These are phyloP conservation scores for Neurospora sp. DNA, from an alignment of 2,329 filamentous ascomycete genomes.

Conservation along the genomic window DNA sequence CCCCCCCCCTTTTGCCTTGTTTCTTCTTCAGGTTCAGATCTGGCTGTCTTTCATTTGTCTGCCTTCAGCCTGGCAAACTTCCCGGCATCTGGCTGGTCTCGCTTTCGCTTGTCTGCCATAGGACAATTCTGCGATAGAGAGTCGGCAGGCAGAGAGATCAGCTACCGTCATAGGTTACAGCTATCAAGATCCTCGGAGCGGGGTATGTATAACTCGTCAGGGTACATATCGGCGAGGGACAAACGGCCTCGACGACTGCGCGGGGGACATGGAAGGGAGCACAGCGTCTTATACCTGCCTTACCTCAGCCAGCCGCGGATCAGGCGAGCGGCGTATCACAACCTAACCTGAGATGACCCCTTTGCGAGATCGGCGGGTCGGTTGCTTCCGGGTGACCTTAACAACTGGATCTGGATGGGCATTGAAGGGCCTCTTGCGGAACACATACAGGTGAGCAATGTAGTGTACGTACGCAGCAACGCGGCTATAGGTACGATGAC, in stretches of 20 bases:
- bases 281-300: background rate
- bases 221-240: background rate
- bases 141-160: background rate
- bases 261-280: background rate
- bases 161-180: background rate
- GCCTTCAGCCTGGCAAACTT: background rate
- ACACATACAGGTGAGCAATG: background rate
- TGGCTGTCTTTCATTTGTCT: background rate
- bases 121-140: background rate
- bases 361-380: background rate
- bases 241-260: background rate
- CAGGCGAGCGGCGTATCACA: background rate
- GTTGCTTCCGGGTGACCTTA: background rate
- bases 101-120: background rate
- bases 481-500: background rate
- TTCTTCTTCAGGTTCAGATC: background rate
- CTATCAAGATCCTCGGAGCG: background rate
- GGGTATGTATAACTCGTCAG: background rate
- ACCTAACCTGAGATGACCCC: background rate
- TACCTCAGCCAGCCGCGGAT: background rate
- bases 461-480: background rate
- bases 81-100: background rate
- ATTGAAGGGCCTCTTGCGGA: background rate
- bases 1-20: background rate
- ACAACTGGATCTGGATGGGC: background rate